Conservation (phyloP, 2,329 filamentous ascomycete genomes). For the Dissoconium aciculare region DNA sequence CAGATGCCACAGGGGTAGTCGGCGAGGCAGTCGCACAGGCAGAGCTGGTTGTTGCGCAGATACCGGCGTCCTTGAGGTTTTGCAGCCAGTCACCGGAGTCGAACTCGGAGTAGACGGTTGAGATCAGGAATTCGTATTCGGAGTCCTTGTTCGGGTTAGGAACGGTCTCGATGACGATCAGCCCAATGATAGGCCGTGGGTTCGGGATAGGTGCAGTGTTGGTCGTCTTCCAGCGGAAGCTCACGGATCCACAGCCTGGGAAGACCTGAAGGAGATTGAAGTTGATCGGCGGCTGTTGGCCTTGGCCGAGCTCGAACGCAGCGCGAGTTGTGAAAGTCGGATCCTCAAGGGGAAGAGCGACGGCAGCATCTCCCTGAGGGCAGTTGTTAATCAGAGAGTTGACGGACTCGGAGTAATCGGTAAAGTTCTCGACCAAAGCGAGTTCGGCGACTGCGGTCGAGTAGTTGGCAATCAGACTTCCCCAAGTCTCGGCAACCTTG, state of each 20-base stretch:
- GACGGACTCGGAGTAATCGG: conserved; percentile 22
- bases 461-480: conserved; percentile 18
- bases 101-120: conserved; percentile 21
- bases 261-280: conserved; percentile 20
- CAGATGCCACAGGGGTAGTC: no score
- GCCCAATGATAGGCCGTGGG: conserved; percentile 16
- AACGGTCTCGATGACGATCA: conserved; percentile 16
- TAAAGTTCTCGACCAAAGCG: conserved; percentile 16
- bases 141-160: conserved; percentile 6
- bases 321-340: conserved; percentile 17
- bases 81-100: conserved; percentile 22
- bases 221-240: conserved; percentile 19
- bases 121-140: conserved; percentile 16
- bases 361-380: conserved; percentile 16
- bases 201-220: conserved; percentile 18
- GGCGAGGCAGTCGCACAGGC: not conserved
- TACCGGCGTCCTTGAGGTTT: conserved; percentile 16
- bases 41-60: conserved; percentile 7
- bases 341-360: conserved; percentile 11
- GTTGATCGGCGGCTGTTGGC: conserved; percentile 19
- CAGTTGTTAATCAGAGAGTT: conserved; percentile 22
- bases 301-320: conserved; percentile 19
- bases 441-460: conserved; percentile 13
- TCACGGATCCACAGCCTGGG: conserved; percentile 18
- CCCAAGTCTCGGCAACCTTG: conserved; percentile 18